Evolutionary conservation across 768 basidiomycete genomes (phyloP).

Genomic region (Macrolepiota albuminosa): DNA sequence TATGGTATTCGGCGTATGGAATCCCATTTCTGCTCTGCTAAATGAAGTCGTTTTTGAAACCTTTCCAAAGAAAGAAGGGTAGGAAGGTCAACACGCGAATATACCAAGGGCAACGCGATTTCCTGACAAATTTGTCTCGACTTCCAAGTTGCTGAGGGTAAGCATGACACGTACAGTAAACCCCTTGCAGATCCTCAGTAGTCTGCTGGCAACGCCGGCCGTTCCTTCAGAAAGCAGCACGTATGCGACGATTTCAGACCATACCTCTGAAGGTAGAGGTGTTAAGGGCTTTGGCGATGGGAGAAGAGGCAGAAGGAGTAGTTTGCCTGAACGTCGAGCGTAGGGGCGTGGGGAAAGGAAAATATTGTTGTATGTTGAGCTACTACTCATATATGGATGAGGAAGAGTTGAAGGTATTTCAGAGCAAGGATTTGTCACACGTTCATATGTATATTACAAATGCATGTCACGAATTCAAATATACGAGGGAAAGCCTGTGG

Average conservation of each 20-base stretch:
- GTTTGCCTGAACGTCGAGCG: constrained; percentile 49
- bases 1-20: constrained; percentile 83
- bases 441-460: not conserved
- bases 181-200: constrained; percentile 38
- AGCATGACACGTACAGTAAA: constrained; percentile 33
- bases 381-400: constrained; percentile 19
- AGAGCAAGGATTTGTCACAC: constrained; percentile 12
- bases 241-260: constrained; percentile 56
- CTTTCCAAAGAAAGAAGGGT: constrained; percentile 42
- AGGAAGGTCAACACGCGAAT: constrained; percentile 45
- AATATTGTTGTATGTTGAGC: constrained; percentile 30
- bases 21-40: constrained; percentile 79
- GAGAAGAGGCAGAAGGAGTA: constrained; percentile 66
- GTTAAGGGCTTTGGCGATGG: constrained; percentile 47
- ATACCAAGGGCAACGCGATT: constrained; percentile 62
- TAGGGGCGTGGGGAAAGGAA: constrained; percentile 67
- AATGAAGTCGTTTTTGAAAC: constrained; percentile 53
- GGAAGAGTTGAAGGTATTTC: not conserved
- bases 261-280: constrained; percentile 65
- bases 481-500: not conserved
- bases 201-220: constrained; percentile 26
- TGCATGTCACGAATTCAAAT: not conserved
- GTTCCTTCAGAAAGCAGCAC: constrained; percentile 23
- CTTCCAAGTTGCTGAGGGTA: not conserved
- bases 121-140: constrained; percentile 36